Evolutionary conservation across 495 filamentous ascomycete genomes (phyloP).

Genomic region (Penicillium argentinense): DNA sequence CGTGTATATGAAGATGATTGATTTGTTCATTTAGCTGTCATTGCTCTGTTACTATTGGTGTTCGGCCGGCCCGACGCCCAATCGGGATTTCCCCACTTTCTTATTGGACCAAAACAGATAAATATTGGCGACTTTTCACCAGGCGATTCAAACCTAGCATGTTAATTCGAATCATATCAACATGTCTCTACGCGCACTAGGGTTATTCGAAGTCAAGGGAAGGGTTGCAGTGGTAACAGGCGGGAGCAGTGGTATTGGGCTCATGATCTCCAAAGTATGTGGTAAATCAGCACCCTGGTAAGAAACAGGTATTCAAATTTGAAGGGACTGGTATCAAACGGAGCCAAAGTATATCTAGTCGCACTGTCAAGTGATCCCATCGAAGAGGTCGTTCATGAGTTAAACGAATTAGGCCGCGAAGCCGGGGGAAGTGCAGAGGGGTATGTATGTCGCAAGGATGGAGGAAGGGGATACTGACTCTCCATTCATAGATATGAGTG

Average conservation of each 20-base stretch:
- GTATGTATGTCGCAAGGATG: slow-evolving; percentile 12
- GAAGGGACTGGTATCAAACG: slow-evolving; percentile 42
- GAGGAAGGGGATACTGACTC: background rate
- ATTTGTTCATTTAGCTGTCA: too few relatives aligned
- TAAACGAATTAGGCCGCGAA: slow-evolving; percentile 29
- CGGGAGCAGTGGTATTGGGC: slow-evolving; percentile 43
- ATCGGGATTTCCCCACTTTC: too few relatives aligned
- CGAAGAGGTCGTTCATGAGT: slow-evolving; percentile 25
- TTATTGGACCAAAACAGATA: too few relatives aligned
- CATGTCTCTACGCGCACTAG: slow-evolving; percentile 8
- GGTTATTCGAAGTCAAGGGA: slow-evolving; percentile 32
- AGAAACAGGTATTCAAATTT: background rate
- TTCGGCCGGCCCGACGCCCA: too few relatives aligned
- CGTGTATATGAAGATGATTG: too few relatives aligned
- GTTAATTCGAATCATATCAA: background rate
- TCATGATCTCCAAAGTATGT: slow-evolving; percentile 43
- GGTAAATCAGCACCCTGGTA: background rate
- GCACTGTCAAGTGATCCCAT: slow-evolving; percentile 37
- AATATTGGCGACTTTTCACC: too few relatives aligned
- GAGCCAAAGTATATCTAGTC: slow-evolving; percentile 43
- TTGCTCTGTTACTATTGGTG: too few relatives aligned
- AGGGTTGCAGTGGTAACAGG: slow-evolving; percentile 44
- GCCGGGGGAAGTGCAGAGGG: slow-evolving; percentile 36
- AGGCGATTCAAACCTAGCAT: too few relatives aligned
- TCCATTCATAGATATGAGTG: slow-evolving; percentile 29